Evolutionary conservation across 2,329 filamentous ascomycete genomes (phyloP).

Genomic region (Colletotrichum chlorophyti): DNA sequence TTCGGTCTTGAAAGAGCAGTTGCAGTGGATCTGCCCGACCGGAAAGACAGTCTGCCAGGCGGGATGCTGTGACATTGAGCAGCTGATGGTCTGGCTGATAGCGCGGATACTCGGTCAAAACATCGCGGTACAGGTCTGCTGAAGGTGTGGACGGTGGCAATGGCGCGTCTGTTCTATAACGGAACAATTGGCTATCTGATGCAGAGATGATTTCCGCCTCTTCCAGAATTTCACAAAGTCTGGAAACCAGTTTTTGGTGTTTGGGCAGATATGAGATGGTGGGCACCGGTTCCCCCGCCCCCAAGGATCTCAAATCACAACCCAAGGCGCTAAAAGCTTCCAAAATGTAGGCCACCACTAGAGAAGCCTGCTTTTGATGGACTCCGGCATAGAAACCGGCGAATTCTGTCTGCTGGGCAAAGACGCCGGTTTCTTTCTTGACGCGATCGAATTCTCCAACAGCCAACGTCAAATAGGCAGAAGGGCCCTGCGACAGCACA

Average conservation of each 20-base stretch:
- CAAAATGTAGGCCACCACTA: conserved; percentile 40
- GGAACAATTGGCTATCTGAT: conserved; percentile 19
- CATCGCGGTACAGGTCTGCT: conserved; percentile 31
- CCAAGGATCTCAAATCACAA: conserved; percentile 33
- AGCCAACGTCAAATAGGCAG: not conserved
- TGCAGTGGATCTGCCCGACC: conserved; percentile 43
- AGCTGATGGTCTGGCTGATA: conserved; percentile 41
- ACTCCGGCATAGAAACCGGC: not conserved
- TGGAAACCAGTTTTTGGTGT: conserved; percentile 36
- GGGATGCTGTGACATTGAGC: conserved; percentile 37
- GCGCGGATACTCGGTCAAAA: conserved; percentile 38
- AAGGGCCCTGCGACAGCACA: not conserved
- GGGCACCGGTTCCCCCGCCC: conserved; percentile 31
- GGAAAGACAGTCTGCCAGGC: conserved; percentile 45
- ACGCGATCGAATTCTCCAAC: not conserved
- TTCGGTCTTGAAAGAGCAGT: conserved; percentile 43
- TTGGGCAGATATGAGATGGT: conserved; percentile 31
- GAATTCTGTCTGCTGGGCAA: not conserved
- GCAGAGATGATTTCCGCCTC: conserved; percentile 21
- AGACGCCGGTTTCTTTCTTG: not conserved
- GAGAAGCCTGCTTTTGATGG: not conserved
- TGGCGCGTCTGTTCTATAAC: conserved; percentile 6
- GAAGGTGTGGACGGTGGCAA: conserved; percentile 16
- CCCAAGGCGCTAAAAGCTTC: conserved; percentile 39
- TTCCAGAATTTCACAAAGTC: conserved; percentile 36